Conservation (phyloP, 169 alveolate species). For the Plasmodium gaboni region DNA sequence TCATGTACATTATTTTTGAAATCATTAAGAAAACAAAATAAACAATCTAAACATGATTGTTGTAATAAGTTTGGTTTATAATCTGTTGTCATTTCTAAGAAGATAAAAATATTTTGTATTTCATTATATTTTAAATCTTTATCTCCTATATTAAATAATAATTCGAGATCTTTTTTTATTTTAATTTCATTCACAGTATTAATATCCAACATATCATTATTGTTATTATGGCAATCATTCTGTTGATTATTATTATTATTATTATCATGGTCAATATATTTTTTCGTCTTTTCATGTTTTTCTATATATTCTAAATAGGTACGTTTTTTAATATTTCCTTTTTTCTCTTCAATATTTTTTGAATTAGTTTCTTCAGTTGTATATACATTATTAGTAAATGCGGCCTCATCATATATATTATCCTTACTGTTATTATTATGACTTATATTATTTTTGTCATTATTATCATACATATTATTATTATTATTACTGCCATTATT, state of each 20-base stretch:
- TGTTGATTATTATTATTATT: background rate
- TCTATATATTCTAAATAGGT: background rate
- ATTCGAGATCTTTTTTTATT: slow-evolving; percentile 33
- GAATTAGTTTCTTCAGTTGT: background rate
- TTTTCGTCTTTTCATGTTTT: background rate
- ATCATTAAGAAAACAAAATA: slow-evolving; percentile 42
- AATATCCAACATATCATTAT: background rate
- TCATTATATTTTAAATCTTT: slow-evolving; percentile 26
- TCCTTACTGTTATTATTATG: background rate
- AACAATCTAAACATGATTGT: slow-evolving; percentile 39
- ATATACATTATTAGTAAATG: background rate
- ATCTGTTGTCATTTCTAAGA: slow-evolving; percentile 32
- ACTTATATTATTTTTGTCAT: background rate
- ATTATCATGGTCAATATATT: background rate
- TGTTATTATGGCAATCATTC: background rate
- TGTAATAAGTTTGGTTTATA: slow-evolving; percentile 22
- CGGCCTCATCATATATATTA: background rate
- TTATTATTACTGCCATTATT: background rate
- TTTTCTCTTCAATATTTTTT: background rate
- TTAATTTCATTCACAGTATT: slow-evolving; percentile 7
- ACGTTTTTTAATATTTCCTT: slow-evolving; percentile 13
- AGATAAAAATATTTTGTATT: slow-evolving; percentile 44
- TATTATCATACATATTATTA: background rate
- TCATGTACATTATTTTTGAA: slow-evolving; percentile 64
- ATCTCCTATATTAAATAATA: slow-evolving; percentile 25